phyloP scores from a whole-genome alignment of 768 basidiomycete genomes.

The Cyclocybe cylindracea region DNA sequence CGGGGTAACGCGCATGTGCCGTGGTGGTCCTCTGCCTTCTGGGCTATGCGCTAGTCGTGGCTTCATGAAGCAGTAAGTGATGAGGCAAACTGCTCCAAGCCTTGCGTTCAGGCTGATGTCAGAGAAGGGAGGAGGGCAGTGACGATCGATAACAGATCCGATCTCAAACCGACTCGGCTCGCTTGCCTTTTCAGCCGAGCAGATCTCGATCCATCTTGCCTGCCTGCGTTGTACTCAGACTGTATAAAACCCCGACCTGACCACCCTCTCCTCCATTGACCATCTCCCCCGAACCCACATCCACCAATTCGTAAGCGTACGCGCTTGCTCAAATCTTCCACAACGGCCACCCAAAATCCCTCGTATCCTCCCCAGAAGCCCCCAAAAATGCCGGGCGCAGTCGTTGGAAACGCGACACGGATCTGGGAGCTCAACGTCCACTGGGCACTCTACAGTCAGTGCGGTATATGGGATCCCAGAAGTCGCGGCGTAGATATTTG shows the following conservation, averaged over 20 bases:
- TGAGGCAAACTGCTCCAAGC: conserved; percentile 13
- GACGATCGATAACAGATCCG: background rate
- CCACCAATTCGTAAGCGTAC: background rate
- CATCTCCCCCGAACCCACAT: background rate
- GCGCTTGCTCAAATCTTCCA: background rate
- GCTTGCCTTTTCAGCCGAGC: background rate
- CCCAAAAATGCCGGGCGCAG: conserved; percentile 39
- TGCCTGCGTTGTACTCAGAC: no score
- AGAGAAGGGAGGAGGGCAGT: background rate
- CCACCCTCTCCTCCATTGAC: background rate
- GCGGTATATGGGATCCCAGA: conserved; percentile 70
- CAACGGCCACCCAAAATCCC: conserved; percentile 9
- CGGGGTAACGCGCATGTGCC: no score
- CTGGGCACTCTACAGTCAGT: conserved; percentile 68
- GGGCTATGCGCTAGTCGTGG: no score
- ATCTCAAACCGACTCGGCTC: background rate
- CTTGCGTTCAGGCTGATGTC: conserved; percentile 9
- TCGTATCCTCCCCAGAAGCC: conserved; percentile 1
- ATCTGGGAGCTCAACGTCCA: conserved; percentile 71
- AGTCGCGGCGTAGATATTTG: conserved; percentile 72
- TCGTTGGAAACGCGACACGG: conserved; percentile 65
- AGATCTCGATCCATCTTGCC: no score
- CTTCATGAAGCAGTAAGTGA: conserved; percentile 1
- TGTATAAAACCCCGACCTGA: background rate
- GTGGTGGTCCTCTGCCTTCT: no score